Evolutionary conservation across 2,329 filamentous ascomycete species (phyloP), one percentile per base, ranked within the genome.

Genomic region (Ophiostoma pallidulum): DNA sequence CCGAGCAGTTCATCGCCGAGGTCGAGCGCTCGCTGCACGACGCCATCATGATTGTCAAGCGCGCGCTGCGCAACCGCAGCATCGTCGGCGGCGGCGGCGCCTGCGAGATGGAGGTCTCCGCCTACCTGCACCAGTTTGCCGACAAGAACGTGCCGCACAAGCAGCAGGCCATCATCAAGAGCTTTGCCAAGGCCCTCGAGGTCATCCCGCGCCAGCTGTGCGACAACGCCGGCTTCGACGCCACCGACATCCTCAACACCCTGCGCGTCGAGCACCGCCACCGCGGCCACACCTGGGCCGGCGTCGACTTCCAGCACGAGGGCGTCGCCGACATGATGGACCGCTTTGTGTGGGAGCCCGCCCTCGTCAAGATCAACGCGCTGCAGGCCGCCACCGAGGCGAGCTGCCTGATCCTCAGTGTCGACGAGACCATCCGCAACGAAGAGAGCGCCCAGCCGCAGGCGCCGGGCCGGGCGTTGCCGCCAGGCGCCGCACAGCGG

Each of bases 41-140:
- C 62, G 92, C 92, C 58, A 97, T 98, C 69, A 98, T 98, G 92
- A 95, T 98, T 61, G 92, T 98, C 63, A 97, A 97, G 80, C 89
- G 94, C 53, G 88, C 92, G 24, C 88, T 97, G 67, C 88, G 87
- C 72, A 94, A 97, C 74, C 84, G 84, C 62, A 86, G 80, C 63
- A 95, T 98, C 56, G 92, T 98, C 22, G 92, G 90, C 39, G 92
- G 92, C 59, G 92, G 92, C 59, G 92, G 92, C 64, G 91, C 92
- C 16, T 82, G 77, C 59, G 92, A 98, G 74, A 97, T 98, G 91
- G 92, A 97, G 66, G 68, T 97, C 45, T 96, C 90, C 7, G 85
- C 89, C 33, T 94, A 95, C 69, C 79, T 98, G 54, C 90, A 96
- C 73, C 77, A 78, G 58, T 96, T 85, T 60, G 92, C 94, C 55